A percentile compares a stretch with the other conserved stretches of the same genome.
Evolutionary conservation across 2,329 filamentous ascomycete genomes (phyloP).

Genomic region (Diplocarpon mali): DNA sequence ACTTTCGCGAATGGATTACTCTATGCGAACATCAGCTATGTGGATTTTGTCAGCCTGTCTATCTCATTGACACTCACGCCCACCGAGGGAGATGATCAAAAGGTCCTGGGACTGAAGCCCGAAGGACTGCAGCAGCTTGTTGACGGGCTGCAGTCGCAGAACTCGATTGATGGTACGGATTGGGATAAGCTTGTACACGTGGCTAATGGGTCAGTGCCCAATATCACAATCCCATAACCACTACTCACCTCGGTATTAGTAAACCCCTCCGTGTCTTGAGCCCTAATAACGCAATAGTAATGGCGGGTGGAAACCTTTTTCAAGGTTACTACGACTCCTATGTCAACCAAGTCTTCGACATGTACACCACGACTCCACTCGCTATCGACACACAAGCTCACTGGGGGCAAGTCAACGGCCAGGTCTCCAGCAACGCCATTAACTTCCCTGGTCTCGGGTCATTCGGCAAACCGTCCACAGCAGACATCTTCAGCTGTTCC

Average conservation of each 20-base stretch:
- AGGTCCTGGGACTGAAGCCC: slow-evolving; percentile 42
- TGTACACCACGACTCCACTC: slow-evolving; percentile 32
- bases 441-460: slow-evolving; percentile 33
- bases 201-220: slow-evolving; percentile 48
- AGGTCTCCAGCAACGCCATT: slow-evolving; percentile 28
- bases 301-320: slow-evolving; percentile 36
- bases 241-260: slow-evolving; percentile 30
- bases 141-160: slow-evolving; percentile 38
- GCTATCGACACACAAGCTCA: slow-evolving; percentile 53
- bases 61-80: slow-evolving; percentile 42
- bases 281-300: slow-evolving; percentile 29
- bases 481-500: slow-evolving; percentile 57
- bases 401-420: slow-evolving; percentile 41
- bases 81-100: slow-evolving; percentile 32
- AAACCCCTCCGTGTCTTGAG: slow-evolving; percentile 32
- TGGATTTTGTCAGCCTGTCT: slow-evolving; percentile 64
- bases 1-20: slow-evolving; percentile 51
- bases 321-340: slow-evolving; percentile 36
- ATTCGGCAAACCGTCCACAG: slow-evolving; percentile 46
- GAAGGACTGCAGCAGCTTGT: slow-evolving; percentile 46
- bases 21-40: slow-evolving; percentile 61
- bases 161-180: slow-evolving; percentile 38
- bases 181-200: slow-evolving; percentile 46
- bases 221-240: slow-evolving; percentile 39
- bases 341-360: slow-evolving; percentile 34